Evolutionary conservation across 495 filamentous ascomycete genomes (phyloP).

Genomic region (Parathielavia appendiculata): DNA sequence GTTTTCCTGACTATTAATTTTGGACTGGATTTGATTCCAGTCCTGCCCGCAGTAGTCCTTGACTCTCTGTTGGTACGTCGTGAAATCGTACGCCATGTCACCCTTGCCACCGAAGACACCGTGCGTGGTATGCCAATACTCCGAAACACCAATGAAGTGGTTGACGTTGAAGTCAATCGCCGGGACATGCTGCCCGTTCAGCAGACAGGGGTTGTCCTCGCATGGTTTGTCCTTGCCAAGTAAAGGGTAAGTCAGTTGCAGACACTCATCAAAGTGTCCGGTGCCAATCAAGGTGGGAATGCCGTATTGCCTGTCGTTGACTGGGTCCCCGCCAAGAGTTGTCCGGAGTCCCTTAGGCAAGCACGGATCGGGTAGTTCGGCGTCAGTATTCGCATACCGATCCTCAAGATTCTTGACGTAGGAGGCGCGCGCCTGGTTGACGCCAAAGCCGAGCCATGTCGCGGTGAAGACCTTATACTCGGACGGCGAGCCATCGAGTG

Average conservation of each 20-base stretch:
- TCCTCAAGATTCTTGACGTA: constrained; percentile 70
- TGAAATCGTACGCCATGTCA: constrained; percentile 85
- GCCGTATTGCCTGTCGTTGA: constrained; percentile 28
- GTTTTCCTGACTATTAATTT: constrained; percentile 53
- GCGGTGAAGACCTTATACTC: constrained; percentile 92
- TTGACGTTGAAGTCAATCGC: constrained; percentile 98
- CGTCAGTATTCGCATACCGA: constrained; percentile 46
- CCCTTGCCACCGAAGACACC: constrained; percentile 81
- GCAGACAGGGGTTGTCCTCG: constrained; percentile 73
- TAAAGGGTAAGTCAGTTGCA: constrained; percentile 74
- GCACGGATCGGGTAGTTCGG: constrained; percentile 87
- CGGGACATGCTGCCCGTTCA: constrained; percentile 85
- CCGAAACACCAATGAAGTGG: constrained; percentile 95
- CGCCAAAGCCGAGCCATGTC: constrained; percentile 94
- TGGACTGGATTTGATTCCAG: constrained; percentile 68
- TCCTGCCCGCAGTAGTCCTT: constrained; percentile 76
- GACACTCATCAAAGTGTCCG: constrained; percentile 79
- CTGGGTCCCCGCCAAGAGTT: constrained; percentile 54
- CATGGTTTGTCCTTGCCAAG: constrained; percentile 88
- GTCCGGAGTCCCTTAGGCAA: constrained; percentile 72
- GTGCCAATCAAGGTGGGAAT: constrained; percentile 63
- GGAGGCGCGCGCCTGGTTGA: constrained; percentile 78
- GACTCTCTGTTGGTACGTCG: constrained; percentile 82
- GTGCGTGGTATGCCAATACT: constrained; percentile 99
- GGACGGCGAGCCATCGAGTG: constrained; percentile 63